A percentile compares a stretch with the other conserved stretches of the same genome.
Evolutionary conservation across 345 rosid genomes (phyloP).

Genomic region (Eucalyptus polybractea): DNA sequence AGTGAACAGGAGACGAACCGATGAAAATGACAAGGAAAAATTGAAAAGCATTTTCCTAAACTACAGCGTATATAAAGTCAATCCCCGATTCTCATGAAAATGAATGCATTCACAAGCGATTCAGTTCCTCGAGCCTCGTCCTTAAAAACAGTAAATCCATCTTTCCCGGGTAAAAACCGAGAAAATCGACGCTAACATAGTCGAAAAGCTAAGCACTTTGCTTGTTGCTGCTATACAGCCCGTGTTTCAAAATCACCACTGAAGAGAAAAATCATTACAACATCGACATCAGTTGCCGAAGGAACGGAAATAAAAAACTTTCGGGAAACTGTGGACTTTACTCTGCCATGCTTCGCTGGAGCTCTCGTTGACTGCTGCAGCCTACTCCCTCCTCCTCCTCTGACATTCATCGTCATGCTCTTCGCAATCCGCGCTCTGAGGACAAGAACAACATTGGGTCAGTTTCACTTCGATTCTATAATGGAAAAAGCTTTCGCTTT

Average conservation of each 20-base stretch:
- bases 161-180: not conserved
- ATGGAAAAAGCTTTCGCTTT: not conserved
- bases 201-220: not conserved
- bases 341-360: constrained; percentile 31
- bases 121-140: not conserved
- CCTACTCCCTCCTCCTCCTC: not conserved
- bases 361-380: constrained; percentile 1
- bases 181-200: not conserved
- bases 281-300: not conserved
- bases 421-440: not conserved
- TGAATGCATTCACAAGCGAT: not conserved
- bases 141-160: not conserved
- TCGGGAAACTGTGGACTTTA: constrained; percentile 7
- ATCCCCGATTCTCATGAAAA: not conserved
- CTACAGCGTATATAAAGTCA: constrained; percentile 4
- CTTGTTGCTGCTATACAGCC: not conserved
- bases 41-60: constrained; percentile 1
- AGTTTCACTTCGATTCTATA: not conserved
- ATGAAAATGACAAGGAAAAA: not conserved
- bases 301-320: not conserved
- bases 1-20: not conserved
- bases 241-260: not conserved
- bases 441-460: not conserved
- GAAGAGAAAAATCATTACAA: not conserved
- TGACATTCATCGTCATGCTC: constrained; percentile 17